Conservation (phyloP, 2,329 filamentous ascomycete genomes). For the Cladosporium cucumerinum region DNA sequence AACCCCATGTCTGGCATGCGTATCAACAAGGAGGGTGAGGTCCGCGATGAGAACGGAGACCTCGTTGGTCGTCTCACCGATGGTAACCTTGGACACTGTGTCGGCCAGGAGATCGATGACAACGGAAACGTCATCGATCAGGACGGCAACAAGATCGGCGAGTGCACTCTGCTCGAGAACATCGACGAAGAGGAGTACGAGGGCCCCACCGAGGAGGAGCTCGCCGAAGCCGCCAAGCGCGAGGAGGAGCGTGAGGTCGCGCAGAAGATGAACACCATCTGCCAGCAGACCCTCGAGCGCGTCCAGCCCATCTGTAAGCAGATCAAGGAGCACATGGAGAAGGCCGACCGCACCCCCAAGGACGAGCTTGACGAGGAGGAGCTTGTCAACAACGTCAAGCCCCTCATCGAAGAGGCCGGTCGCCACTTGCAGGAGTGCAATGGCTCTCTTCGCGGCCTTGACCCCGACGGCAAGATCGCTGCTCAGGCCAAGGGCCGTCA, state of each 20-base stretch:
- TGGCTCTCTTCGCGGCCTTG: constrained; percentile 78
- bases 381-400: constrained; percentile 80
- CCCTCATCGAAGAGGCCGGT: constrained; percentile 80
- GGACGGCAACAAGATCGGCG: constrained; percentile 61
- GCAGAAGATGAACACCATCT: constrained; percentile 66
- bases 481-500: constrained; percentile 80
- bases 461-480: constrained; percentile 83
- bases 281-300: constrained; percentile 76
- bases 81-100: constrained; percentile 51
- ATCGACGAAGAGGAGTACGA: constrained; percentile 56
- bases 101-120: constrained; percentile 52
- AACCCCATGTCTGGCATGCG: constrained; percentile 58
- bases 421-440: constrained; percentile 83
- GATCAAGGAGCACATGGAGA: constrained; percentile 80
- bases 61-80: constrained; percentile 49
- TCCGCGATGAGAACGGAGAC: constrained; percentile 51
- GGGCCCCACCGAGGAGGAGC: constrained; percentile 54
- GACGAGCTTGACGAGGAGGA: constrained; percentile 89
- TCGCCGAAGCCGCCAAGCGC: constrained; percentile 50
- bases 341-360: constrained; percentile 73
- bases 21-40: constrained; percentile 54
- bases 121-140: constrained; percentile 52
- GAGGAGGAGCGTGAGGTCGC: constrained; percentile 73
- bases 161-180: constrained; percentile 60
- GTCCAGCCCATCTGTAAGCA: constrained; percentile 81